phyloP scores from a whole-genome alignment of 2,329 filamentous ascomycete species.

The Phoma sp. region DNA sequence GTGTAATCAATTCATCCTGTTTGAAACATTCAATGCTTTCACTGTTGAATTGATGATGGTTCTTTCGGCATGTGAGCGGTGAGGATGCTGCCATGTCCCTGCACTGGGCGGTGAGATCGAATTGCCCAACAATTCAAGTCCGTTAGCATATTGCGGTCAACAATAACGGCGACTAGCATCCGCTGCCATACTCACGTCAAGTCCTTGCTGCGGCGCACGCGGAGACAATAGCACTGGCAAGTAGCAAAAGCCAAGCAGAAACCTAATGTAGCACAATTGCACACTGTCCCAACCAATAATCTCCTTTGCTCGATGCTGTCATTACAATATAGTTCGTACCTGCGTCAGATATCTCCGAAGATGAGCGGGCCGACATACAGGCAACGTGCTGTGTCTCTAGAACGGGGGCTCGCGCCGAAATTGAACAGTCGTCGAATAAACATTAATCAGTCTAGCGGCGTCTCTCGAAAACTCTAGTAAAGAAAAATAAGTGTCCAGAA shows the following conservation, averaged over 20 bases:
- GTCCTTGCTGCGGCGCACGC: neutral
- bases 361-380: slow-evolving; percentile 8
- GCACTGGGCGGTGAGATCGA: slow-evolving; percentile 6
- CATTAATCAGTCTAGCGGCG: slow-evolving; percentile 4
- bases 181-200: neutral
- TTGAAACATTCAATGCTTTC: too few relatives aligned
- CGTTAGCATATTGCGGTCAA: too few relatives aligned
- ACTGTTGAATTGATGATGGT: too few relatives aligned
- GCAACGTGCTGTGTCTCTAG: neutral
- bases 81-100: too few relatives aligned
- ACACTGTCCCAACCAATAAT: neutral
- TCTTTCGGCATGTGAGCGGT: too few relatives aligned
- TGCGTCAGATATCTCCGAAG: slow-evolving; percentile 11
- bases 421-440: too few relatives aligned
- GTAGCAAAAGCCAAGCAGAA: neutral
- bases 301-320: neutral
- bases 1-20: too few relatives aligned
- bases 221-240: neutral
- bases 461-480: too few relatives aligned
- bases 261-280: neutral
- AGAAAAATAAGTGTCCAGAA: too few relatives aligned
- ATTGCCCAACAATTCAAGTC: neutral
- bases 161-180: neutral
- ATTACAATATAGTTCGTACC: slow-evolving; percentile 13
- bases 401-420: slow-evolving; percentile 15